A percentile compares a stretch with the other conserved stretches of the same genome.
Evolutionary conservation across 352 stramenopile genomes (phyloP).

Genomic region (Peronosclerospora sorghi): DNA sequence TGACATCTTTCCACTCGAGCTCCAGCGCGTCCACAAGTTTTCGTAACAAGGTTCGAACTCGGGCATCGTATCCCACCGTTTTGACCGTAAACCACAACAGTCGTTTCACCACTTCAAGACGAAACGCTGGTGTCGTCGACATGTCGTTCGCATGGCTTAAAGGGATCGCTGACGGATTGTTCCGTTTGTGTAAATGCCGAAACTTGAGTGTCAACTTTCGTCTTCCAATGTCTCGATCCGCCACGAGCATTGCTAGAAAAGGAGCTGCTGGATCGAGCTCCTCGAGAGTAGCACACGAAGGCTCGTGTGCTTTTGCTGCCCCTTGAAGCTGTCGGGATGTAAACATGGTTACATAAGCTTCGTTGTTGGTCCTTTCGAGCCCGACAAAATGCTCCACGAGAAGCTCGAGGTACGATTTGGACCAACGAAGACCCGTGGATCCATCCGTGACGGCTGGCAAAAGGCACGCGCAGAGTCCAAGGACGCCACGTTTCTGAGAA

Average conservation of each 20-base stretch:
- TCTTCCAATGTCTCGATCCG: slow-evolving; percentile 9
- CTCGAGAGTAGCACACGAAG: slow-evolving; percentile 2
- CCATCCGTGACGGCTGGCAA: slow-evolving; percentile 56
- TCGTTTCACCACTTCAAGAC: slow-evolving; percentile 46
- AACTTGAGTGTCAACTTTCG: slow-evolving; percentile 16
- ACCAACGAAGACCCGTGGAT: slow-evolving; percentile 45
- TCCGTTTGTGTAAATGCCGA: slow-evolving; percentile 17
- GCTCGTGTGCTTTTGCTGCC: slow-evolving; percentile 12
- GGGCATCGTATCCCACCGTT: slow-evolving; percentile 63
- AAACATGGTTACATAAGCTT: slow-evolving; percentile 68
- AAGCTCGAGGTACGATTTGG: slow-evolving; percentile 47
- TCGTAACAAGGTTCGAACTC: slow-evolving; percentile 44
- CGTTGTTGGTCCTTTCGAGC: slow-evolving; percentile 37
- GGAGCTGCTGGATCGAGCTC: slow-evolving; percentile 46
- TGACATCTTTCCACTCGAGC: slow-evolving; percentile 52
- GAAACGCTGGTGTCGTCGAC: slow-evolving; percentile 26
- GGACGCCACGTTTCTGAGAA: slow-evolving; percentile 56
- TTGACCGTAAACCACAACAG: slow-evolving; percentile 76
- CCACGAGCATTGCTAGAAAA: slow-evolving; percentile 48
- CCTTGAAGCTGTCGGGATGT: slow-evolving; percentile 20
- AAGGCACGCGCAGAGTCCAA: slow-evolving; percentile 54
- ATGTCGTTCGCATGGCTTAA: slow-evolving; percentile 1
- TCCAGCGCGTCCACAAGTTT: slow-evolving; percentile 35
- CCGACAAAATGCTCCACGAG: slow-evolving; percentile 50
- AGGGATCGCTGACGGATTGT: background rate